Evolutionary conservation across 306 rosid species (phyloP).

Genomic region (Medicago lupulina): DNA sequence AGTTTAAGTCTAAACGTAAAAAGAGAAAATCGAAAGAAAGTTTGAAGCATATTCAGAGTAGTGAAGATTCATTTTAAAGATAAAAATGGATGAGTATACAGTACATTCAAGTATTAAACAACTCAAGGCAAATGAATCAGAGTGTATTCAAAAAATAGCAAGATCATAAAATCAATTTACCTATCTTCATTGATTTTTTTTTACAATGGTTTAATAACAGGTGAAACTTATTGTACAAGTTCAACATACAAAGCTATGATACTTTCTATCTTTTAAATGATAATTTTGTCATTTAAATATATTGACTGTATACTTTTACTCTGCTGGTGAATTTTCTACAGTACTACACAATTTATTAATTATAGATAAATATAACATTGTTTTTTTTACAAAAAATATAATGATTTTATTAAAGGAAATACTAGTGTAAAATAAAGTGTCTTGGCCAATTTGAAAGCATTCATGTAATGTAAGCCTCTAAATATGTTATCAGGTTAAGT

Average conservation of each 20-base stretch:
- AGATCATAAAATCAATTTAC: not conserved
- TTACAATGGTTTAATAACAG: not conserved
- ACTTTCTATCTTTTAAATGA: not conserved
- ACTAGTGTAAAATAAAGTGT: not conserved
- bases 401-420: not conserved
- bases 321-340: not conserved
- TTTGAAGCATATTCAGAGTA: not conserved
- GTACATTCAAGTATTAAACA: not conserved
- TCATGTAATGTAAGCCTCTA: slow-evolving; percentile 2
- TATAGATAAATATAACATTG: not conserved
- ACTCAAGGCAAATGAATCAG: not conserved
- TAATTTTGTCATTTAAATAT: not conserved
- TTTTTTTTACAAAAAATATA: too few species aligned
- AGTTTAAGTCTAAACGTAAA: not conserved
- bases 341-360: not conserved
- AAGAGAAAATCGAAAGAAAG: not conserved
- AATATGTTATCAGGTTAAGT: not conserved
- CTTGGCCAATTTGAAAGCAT: slow-evolving; percentile 11
- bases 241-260: not conserved
- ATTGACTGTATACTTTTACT: not conserved
- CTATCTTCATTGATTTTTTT: not conserved
- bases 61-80: not conserved
- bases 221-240: not conserved
- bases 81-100: not conserved
- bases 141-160: not conserved